A percentile compares a stretch with the other conserved stretches of the same genome.
phyloP scores from a whole-genome alignment of 2,329 filamentous ascomycete species.

The Hymenoscyphus occultus region DNA sequence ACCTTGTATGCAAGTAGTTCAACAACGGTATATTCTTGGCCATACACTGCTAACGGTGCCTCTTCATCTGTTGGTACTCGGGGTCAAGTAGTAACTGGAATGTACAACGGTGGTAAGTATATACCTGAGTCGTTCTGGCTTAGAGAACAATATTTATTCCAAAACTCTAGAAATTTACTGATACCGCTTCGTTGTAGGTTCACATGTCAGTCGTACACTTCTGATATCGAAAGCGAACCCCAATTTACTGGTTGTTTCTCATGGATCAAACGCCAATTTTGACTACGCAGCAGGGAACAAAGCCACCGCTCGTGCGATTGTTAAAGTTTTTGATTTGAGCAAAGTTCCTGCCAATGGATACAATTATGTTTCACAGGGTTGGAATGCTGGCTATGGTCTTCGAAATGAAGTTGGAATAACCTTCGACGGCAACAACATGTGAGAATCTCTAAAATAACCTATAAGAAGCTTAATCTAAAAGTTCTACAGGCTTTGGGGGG shows the following conservation, averaged over 20 bases:
- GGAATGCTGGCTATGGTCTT: conserved; percentile 21
- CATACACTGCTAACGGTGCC: conserved; percentile 11
- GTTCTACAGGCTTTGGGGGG: conserved; percentile 17
- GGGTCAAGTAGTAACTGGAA: conserved; percentile 9
- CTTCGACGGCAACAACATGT: conserved; percentile 24
- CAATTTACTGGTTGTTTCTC: conserved; percentile 23
- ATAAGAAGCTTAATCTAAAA: background rate
- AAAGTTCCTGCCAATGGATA: conserved; percentile 18
- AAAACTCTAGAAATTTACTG: background rate
- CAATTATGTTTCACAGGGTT: conserved; percentile 21
- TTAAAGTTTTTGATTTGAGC: conserved; percentile 25
- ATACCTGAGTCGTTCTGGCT: background rate
- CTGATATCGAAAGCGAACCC: conserved; percentile 17
- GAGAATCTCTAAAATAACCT: background rate
- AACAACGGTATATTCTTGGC: conserved; percentile 22
- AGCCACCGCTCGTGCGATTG: conserved; percentile 19
- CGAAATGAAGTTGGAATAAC: conserved; percentile 25
- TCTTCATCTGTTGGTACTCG: conserved; percentile 8
- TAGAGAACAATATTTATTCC: background rate
- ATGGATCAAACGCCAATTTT: conserved; percentile 23
- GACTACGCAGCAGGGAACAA: conserved; percentile 18
- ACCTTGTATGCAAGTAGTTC: conserved; percentile 25
- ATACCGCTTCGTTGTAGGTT: background rate
- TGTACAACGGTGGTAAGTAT: conserved; percentile 11
- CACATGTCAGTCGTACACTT: conserved; percentile 21